Percentiles rank a stretch among this genome's conserved stretches.
Conservation (phyloP, 208 protist genomes). For the Tetramitus jugosus region DNA sequence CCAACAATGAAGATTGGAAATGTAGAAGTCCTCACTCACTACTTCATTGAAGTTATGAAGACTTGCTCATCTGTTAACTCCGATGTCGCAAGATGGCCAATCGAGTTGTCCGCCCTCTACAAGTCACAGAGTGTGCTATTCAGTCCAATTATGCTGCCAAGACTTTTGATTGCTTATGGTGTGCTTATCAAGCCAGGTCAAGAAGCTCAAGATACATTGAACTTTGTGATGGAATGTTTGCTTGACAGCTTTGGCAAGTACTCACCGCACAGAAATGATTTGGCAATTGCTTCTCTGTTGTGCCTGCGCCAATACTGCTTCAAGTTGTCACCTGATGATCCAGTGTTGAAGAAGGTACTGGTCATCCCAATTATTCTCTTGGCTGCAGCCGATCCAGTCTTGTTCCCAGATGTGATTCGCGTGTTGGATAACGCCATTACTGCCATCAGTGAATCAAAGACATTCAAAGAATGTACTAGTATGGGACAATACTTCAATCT, state of each 20-base stretch:
- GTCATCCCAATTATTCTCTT: neutral
- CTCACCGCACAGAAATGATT: neutral
- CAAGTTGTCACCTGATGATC: constrained; percentile 6
- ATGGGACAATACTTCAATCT: constrained; percentile 4
- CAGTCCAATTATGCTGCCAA: neutral
- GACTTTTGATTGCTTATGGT: neutral
- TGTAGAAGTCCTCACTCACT: neutral
- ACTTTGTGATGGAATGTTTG: neutral
- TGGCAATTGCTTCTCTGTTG: neutral
- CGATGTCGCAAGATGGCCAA: neutral
- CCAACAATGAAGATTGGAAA: neutral
- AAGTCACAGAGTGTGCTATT: neutral
- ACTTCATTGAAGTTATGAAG: neutral
- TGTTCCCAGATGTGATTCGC: neutral
- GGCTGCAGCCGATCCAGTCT: neutral
- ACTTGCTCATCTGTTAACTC: neutral
- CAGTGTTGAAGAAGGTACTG: neutral
- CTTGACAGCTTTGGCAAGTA: neutral
- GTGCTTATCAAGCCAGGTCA: neutral
- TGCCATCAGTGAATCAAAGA: neutral
- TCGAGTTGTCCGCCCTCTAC: neutral
- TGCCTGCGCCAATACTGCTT: constrained; percentile 10
- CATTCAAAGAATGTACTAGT: neutral
- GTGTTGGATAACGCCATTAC: neutral
- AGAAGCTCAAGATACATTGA: neutral